Conservation (phyloP, 176 grass and related monocot species). For the Hyparrhenia diplandra region DNA sequence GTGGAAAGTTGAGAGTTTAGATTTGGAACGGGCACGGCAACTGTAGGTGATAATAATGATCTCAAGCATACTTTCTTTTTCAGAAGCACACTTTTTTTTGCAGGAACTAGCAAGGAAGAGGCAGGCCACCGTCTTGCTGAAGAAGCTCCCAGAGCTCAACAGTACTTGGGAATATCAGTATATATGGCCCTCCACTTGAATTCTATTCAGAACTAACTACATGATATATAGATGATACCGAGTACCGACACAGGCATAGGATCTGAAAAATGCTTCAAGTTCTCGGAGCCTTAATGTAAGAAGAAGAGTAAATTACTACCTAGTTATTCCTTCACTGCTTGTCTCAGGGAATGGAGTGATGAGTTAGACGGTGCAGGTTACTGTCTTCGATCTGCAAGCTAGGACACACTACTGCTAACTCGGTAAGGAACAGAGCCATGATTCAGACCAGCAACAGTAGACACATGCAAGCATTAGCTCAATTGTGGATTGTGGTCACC, state of each 20-base stretch:
- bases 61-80: neutral
- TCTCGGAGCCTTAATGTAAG: too few species aligned
- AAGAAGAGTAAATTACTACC: too few species aligned
- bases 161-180: too few species aligned
- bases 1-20: neutral
- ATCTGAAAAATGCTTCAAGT: too few species aligned
- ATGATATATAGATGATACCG: too few species aligned
- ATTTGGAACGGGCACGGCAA: neutral
- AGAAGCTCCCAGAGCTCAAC: too few species aligned
- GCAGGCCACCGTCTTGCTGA: too few species aligned
- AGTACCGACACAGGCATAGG: too few species aligned
- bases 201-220: too few species aligned
- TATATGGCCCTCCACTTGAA: too few species aligned
- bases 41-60: conserved; percentile 11
- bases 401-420: neutral
- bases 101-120: too few species aligned
- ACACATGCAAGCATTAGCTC: conserved; percentile 14
- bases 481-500: conserved; percentile 9
- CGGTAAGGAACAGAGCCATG: neutral
- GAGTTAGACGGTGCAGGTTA: neutral
- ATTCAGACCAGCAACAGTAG: neutral
- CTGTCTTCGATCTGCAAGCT: neutral
- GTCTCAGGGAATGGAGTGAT: neutral
- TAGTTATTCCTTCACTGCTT: neutral
- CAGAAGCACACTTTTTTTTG: too few species aligned